Conservation (phyloP, 805 yeast species). For the Yarrowia yakushimensis region DNA sequence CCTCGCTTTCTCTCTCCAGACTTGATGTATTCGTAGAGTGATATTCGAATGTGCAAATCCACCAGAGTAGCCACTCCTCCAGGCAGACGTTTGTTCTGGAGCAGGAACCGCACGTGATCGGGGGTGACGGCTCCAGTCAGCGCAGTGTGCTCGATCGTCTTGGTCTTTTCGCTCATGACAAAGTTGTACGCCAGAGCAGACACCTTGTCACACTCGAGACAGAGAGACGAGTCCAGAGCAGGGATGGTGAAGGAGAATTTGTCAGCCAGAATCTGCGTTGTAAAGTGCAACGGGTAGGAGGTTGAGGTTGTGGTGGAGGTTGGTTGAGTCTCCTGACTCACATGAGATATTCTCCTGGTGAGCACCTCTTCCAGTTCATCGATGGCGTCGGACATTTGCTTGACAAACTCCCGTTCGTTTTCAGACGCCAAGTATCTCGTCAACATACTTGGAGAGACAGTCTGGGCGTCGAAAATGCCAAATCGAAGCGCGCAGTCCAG, state of each 20-base stretch:
- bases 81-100: slow-evolving; percentile 17
- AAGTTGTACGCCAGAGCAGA: slow-evolving; percentile 17
- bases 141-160: slow-evolving; percentile 11
- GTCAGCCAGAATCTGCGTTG: background rate
- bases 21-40: slow-evolving; percentile 14
- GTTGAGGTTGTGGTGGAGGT: background rate
- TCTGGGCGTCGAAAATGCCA: slow-evolving; percentile 17
- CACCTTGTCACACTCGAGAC: slow-evolving; percentile 16
- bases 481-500: background rate
- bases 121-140: slow-evolving; percentile 17
- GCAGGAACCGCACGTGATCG: slow-evolving; percentile 18
- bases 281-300: slow-evolving; percentile 9
- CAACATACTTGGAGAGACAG: background rate
- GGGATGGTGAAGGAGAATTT: slow-evolving; percentile 16
- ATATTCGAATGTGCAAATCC: slow-evolving; percentile 5
- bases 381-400: background rate
- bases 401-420: background rate
- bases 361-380: background rate
- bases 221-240: slow-evolving; percentile 1
- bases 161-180: slow-evolving; percentile 17
- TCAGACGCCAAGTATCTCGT: background rate
- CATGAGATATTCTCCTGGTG: background rate
- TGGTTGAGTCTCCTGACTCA: background rate
- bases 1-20: slow-evolving; percentile 5
- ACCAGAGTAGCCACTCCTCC: slow-evolving; percentile 16